A percentile compares a stretch with the other conserved stretches of the same genome.
phyloP scores from a whole-genome alignment of 2,329 filamentous ascomycete species.

The Exophiala oligosperma region DNA sequence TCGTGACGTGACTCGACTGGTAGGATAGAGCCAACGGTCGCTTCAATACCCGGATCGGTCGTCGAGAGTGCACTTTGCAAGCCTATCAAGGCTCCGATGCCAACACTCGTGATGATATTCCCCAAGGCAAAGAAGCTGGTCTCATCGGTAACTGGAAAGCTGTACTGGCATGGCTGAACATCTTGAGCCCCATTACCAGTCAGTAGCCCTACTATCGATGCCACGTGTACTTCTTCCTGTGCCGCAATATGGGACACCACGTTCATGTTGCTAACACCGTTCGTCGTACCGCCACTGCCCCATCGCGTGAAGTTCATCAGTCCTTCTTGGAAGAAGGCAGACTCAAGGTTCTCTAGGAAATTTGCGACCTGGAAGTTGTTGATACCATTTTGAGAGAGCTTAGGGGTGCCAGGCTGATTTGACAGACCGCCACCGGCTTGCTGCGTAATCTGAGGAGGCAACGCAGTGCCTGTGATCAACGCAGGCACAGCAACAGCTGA shows the following conservation, averaged over 20 bases:
- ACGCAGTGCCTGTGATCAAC: constrained; percentile 14
- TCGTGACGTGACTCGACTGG: constrained; percentile 34
- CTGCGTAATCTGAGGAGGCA: constrained; percentile 17
- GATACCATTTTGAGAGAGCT: constrained; percentile 11
- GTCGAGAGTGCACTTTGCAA: constrained; percentile 28
- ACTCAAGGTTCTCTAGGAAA: constrained; percentile 35
- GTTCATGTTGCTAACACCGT: constrained; percentile 31
- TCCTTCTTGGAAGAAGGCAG: constrained; percentile 31
- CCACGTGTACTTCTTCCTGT: constrained; percentile 30
- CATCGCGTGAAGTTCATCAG: constrained; percentile 31
- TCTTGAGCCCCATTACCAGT: constrained; percentile 27
- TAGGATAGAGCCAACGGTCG: constrained; percentile 31
- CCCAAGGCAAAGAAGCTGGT: constrained; percentile 33
- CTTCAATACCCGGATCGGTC: constrained; percentile 28
- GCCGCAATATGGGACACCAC: constrained; percentile 33
- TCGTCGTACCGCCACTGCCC: constrained; percentile 31
- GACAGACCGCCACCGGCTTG: constrained; percentile 19
- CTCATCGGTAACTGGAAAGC: constrained; percentile 29
- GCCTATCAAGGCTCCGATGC: constrained; percentile 33
- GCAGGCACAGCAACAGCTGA: constrained; percentile 12
- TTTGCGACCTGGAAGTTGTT: constrained; percentile 30
- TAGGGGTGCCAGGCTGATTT: constrained; percentile 7
- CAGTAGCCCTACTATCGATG: constrained; percentile 30
- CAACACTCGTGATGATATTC: constrained; percentile 34
- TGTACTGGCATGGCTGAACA: constrained; percentile 33